A percentile compares a stretch with the other conserved stretches of the same genome.
Evolutionary conservation across 78 protist species (phyloP).

Genomic region (Cavenderia fasciculata): DNA sequence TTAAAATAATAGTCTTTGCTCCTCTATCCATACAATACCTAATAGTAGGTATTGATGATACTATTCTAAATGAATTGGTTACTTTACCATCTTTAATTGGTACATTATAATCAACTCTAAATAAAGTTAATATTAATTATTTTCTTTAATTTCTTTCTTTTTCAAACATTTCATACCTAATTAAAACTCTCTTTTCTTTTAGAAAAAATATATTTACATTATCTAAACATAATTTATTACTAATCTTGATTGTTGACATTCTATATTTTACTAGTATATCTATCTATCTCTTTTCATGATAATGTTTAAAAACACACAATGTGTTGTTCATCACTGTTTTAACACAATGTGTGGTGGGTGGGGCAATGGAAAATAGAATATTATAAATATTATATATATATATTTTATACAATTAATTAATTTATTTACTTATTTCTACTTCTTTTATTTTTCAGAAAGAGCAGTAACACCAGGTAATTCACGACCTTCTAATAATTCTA

Average conservation of each 20-base stretch:
- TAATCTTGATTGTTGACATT: conserved; percentile 70
- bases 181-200: conserved; percentile 91
- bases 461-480: conserved; percentile 84
- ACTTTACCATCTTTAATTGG: conserved; percentile 85
- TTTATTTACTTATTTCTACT: too few relatives aligned
- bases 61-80: conserved; percentile 91
- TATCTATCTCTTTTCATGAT: too few relatives aligned
- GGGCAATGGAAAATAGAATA: neutral
- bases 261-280: too few relatives aligned
- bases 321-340: neutral
- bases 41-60: conserved; percentile 97
- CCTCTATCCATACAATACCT: conserved; percentile 91
- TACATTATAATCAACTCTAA: conserved; percentile 96
- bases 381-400: too few relatives aligned
- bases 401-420: too few relatives aligned
- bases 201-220: conserved; percentile 85
- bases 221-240: conserved; percentile 80
- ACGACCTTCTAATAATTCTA: conserved; percentile 98
- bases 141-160: neutral
- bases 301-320: too few relatives aligned
- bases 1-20: conserved; percentile 89
- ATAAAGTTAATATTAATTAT: neutral
- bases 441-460: conserved; percentile 40
- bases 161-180: conserved; percentile 67
- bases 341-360: neutral